phyloP scores from a whole-genome alignment of 176 grass and related monocot species.

The Eleusine indica region DNA sequence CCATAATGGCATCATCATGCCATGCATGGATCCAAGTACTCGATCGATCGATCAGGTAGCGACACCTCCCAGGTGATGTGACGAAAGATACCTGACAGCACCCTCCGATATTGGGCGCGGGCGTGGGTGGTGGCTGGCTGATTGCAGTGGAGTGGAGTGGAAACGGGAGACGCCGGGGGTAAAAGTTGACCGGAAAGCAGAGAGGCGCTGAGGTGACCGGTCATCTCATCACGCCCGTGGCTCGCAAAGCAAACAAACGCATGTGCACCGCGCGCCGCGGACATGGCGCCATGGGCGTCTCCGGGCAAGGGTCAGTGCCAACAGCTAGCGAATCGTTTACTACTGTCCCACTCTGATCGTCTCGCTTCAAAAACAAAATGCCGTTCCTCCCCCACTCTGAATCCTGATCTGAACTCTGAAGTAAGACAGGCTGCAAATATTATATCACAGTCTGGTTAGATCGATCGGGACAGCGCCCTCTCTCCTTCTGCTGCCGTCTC shows the following conservation, averaged over 20 bases:
- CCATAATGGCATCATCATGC: constrained; percentile 13
- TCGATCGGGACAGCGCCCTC: neutral
- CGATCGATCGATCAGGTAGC: neutral
- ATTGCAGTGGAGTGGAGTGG: neutral
- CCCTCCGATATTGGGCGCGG: neutral
- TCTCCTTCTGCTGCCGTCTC: neutral
- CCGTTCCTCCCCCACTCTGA: neutral
- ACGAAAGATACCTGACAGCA: constrained; percentile 53
- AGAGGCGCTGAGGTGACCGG: constrained; percentile 41
- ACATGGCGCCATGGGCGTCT: constrained; percentile 20
- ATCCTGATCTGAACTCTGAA: neutral
- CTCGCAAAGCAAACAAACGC: neutral
- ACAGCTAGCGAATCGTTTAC: neutral
- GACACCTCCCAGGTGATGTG: constrained; percentile 53
- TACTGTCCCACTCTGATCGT: neutral
- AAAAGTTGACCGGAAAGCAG: constrained; percentile 58
- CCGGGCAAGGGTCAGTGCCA: no score
- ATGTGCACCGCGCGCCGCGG: constrained; percentile 31
- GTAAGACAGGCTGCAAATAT: neutral
- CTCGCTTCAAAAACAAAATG: neutral
- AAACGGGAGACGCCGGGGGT: neutral
- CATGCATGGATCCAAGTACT: constrained; percentile 19
- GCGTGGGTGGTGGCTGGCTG: neutral
- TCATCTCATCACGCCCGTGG: constrained; percentile 5
- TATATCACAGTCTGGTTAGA: neutral